Percentiles rank a stretch among this genome's conserved stretches.
Evolutionary conservation across 768 basidiomycete species (phyloP).

Genomic region (Russula brevipes): DNA sequence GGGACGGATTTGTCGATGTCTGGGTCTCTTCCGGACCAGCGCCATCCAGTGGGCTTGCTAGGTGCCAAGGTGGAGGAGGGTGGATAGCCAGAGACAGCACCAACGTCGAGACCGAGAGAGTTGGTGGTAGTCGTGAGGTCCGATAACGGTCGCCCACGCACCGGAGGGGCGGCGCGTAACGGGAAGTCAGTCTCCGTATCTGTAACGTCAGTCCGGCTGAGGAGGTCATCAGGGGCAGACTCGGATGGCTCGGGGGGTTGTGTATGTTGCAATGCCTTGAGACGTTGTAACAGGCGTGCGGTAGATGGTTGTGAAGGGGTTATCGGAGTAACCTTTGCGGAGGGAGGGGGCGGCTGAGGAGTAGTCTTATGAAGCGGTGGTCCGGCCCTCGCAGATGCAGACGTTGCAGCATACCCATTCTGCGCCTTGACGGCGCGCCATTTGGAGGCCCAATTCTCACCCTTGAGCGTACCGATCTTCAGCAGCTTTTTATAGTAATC

Average conservation of each 20-base stretch:
- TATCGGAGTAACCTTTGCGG: background rate
- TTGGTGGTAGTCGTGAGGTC: conserved; percentile 26
- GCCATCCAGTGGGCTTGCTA: conserved; percentile 7
- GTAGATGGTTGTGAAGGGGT: conserved; percentile 13
- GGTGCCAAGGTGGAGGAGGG: conserved; percentile 15
- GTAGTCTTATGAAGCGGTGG: conserved; percentile 14
- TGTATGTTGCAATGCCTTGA: conserved; percentile 18
- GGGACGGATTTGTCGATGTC: conserved; percentile 22
- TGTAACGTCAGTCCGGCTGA: conserved; percentile 12
- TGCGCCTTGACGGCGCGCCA: conserved; percentile 68
- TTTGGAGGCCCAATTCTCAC: conserved; percentile 74
- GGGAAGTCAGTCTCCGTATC: conserved; percentile 14
- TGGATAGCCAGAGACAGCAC: conserved; percentile 14
- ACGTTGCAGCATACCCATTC: conserved; percentile 37
- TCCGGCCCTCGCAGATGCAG: conserved; percentile 8
- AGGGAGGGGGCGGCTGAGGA: conserved; percentile 4
- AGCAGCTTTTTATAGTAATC: conserved; percentile 77
- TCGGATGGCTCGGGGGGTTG: conserved; percentile 4
- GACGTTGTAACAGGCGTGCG: conserved; percentile 21
- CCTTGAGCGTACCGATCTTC: conserved; percentile 78
- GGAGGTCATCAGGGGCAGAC: conserved; percentile 11
- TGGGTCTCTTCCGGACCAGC: conserved; percentile 10
- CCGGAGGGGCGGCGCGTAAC: background rate
- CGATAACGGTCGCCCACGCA: conserved; percentile 1
- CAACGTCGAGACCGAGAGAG: conserved; percentile 32